These are phyloP conservation scores for Botrytis pseudocinerea DNA, from an alignment of 2,329 filamentous ascomycete species.

Conservation along the genomic window DNA sequence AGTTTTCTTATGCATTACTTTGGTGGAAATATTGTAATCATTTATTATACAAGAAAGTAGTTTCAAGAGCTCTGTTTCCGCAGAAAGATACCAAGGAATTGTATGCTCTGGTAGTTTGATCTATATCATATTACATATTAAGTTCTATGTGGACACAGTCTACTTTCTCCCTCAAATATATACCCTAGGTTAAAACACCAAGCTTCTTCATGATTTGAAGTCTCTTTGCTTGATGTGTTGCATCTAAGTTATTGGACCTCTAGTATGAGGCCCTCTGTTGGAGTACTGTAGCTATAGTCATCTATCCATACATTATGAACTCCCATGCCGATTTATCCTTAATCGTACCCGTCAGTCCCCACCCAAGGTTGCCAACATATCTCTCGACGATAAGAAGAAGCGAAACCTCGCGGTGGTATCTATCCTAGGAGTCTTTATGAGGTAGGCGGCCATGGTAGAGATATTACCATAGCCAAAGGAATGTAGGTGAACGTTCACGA, in stretches of 20 bases:
- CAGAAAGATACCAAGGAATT: not conserved
- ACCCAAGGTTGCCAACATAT: not conserved
- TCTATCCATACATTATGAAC: not conserved
- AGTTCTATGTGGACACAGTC: not conserved
- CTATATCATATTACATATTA: not conserved
- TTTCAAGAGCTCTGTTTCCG: not conserved
- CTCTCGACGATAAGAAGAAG: too few relatives aligned
- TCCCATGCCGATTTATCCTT: not conserved
- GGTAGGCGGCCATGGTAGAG: not conserved
- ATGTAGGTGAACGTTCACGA: not conserved
- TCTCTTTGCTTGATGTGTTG: constrained; percentile 8
- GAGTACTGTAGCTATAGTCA: not conserved
- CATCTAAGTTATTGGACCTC: not conserved
- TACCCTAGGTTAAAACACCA: not conserved
- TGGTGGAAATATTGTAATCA: not conserved
- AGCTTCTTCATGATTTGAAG: constrained; percentile 4
- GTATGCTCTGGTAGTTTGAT: too few relatives aligned
- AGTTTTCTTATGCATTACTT: not conserved
- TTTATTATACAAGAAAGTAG: not conserved
- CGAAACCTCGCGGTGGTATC: not conserved
- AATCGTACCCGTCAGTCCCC: not conserved
- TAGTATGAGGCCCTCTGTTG: not conserved
- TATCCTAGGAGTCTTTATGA: not conserved
- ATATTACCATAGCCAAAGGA: not conserved
- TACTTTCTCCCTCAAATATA: not conserved